Evolutionary conservation across 768 basidiomycete genomes (phyloP), one percentile per base, ranked within the genome.

Genomic region (Lactarius psammicola): DNA sequence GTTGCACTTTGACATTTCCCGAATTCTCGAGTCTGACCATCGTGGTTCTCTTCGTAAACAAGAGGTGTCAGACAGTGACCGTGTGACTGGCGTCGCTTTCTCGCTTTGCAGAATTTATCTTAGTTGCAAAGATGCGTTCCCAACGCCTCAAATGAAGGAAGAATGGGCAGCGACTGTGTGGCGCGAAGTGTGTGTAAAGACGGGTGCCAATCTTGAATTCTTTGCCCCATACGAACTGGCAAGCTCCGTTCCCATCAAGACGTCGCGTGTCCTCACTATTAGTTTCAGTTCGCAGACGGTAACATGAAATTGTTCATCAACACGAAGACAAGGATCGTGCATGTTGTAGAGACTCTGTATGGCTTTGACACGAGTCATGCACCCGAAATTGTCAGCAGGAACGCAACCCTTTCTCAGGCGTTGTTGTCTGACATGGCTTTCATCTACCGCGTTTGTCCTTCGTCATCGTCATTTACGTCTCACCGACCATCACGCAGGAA

Each of bases 41-140:
- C 38, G 40, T 40, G 6, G 17, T 15, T 17, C 34, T 4, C 6
- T 4, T 42, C 1, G 23, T 7, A 8, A 49, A 49, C 28, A 40
- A 6, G 31, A 15, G 23, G 34, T 18, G 18, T 3, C 18, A 10
- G 20, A 33, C 28, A 0, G 20, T 34, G 56, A 36, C 13, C 44
- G 23, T 10, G 59, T 57, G 33, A 38, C 31, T 1, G 38, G n/a
- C 15, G 26, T 44, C 10, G 60, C 60, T 13, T 38, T 31, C 28
- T 10, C 38, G 8, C 49, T 62, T 9, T 58, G 34, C 20, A 30
- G 65, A 20, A 36, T 46, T 28, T 30, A 54, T 8, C 56, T 66
- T 18, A 18, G 23, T 56, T 66, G 65, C 26, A 59, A 54, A 31
- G 51, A 66, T 23, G 60, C 60, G n/a, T 66, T 66, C 38, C 60